phyloP scores from a whole-genome alignment of 345 rosid species.

The Adansonia digitata region DNA sequence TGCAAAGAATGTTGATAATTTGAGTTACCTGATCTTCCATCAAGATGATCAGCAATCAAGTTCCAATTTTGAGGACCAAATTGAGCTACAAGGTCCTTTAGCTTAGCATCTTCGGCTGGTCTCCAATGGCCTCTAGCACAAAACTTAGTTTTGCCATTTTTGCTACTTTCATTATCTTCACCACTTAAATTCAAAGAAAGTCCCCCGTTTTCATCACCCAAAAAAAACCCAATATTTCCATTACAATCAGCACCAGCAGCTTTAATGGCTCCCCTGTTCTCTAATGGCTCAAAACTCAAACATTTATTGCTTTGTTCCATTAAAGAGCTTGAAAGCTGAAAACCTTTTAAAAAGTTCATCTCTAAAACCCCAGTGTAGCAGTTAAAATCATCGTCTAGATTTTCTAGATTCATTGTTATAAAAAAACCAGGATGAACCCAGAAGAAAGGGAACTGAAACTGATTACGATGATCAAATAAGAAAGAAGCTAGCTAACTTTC shows the following conservation, averaged over 20 bases:
- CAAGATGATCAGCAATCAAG: conserved; percentile 73
- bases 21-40: conserved; percentile 79
- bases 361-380: conserved; percentile 28
- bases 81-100: conserved; percentile 64
- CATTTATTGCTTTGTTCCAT: conserved; percentile 16
- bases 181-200: conserved; percentile 20
- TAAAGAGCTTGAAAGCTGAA: conserved; percentile 25
- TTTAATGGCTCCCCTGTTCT: conserved; percentile 22
- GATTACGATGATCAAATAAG: background rate
- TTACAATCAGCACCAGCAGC: background rate
- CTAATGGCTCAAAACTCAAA: conserved; percentile 16
- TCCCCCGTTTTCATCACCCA: conserved; percentile 18
- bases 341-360: no score
- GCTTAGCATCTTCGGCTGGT: conserved; percentile 81
- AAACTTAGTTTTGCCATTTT: conserved; percentile 35
- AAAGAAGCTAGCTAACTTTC: background rate
- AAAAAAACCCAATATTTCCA: conserved; percentile 20
- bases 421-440: conserved; percentile 5
- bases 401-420: conserved; percentile 26
- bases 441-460: background rate
- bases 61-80: conserved; percentile 98
- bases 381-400: conserved; percentile 12
- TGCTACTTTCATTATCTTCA: conserved; percentile 26
- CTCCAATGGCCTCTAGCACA: conserved; percentile 90
- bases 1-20: background rate